Evolutionary conservation across 768 basidiomycete species (phyloP).

Genomic region (Pleurotus giganteus): DNA sequence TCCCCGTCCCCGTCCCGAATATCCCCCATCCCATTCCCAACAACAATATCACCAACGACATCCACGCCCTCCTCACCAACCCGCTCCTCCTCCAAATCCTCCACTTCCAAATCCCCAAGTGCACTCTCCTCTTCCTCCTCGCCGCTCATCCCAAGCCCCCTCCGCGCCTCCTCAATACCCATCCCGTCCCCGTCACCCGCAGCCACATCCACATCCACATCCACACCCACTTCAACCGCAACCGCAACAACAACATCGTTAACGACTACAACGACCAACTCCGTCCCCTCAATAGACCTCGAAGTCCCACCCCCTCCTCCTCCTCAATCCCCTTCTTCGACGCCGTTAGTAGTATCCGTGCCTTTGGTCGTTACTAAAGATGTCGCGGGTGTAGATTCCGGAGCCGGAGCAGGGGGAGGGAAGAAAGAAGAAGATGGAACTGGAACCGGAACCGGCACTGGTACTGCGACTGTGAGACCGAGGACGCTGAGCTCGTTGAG

Average conservation of each 20-base stretch:
- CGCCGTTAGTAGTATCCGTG: constrained; percentile 6
- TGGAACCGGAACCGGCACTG: too few relatives aligned
- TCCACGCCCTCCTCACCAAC: neutral
- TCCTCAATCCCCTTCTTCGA: constrained; percentile 12
- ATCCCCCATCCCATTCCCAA: neutral
- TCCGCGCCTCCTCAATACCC: neutral
- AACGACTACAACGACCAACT: too few relatives aligned
- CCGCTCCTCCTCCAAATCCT: neutral
- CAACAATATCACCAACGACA: neutral
- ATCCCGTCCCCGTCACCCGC: too few relatives aligned
- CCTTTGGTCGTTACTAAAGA: neutral
- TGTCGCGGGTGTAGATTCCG: neutral
- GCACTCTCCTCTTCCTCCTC: neutral
- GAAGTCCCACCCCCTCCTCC: neutral
- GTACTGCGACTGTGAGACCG: constrained; percentile 11
- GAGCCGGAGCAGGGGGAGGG: neutral
- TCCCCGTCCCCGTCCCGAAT: neutral
- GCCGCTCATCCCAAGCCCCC: neutral
- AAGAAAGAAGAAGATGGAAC: constrained; percentile 11
- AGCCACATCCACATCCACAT: too few relatives aligned
- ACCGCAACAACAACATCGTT: constrained; percentile 13
- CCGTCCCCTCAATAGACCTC: neutral
- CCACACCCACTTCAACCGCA: too few relatives aligned
- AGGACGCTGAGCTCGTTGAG: constrained; percentile 29
- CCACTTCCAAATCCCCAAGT: neutral